phyloP scores from a whole-genome alignment of 768 basidiomycete genomes.

The Galerina marginata region DNA sequence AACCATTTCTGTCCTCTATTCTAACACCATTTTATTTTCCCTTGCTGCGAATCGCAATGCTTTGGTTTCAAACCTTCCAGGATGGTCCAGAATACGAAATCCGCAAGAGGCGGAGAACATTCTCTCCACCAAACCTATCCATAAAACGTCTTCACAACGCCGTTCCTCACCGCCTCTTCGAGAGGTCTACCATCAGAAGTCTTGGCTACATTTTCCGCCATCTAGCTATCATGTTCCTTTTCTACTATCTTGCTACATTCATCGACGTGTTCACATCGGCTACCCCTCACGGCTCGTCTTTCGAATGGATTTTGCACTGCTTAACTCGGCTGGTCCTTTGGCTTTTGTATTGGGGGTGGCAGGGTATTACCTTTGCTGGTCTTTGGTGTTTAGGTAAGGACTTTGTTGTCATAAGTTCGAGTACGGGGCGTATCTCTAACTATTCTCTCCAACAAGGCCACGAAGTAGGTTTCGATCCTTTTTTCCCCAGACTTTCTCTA shows the following conservation, averaged over 20 bases:
- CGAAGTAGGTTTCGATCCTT: constrained; percentile 36
- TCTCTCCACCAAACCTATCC: constrained; percentile 47
- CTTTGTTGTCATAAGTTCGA: background rate
- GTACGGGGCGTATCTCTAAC: background rate
- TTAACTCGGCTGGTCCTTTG: constrained; percentile 39
- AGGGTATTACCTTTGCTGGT: constrained; percentile 50
- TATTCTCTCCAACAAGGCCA: constrained; percentile 38
- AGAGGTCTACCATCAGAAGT: constrained; percentile 48
- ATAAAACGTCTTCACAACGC: constrained; percentile 52
- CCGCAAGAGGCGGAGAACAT: constrained; percentile 38
- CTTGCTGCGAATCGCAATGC: constrained; percentile 26
- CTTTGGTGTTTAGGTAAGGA: constrained; percentile 49
- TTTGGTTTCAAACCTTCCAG: constrained; percentile 48
- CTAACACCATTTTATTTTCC: background rate
- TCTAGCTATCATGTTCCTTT: constrained; percentile 39
- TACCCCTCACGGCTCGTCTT: background rate
- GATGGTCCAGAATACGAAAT: constrained; percentile 57
- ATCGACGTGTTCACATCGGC: constrained; percentile 10
- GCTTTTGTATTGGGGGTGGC: constrained; percentile 56
- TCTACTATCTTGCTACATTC: constrained; percentile 43
- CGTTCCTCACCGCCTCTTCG: constrained; percentile 53
- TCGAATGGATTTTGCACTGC: constrained; percentile 17
- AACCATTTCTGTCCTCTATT: background rate
- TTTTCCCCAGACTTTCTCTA: background rate
- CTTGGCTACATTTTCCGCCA: constrained; percentile 50